Conservation (phyloP, 2,329 filamentous ascomycete species). For the Ophiostoma fasciatum region DNA sequence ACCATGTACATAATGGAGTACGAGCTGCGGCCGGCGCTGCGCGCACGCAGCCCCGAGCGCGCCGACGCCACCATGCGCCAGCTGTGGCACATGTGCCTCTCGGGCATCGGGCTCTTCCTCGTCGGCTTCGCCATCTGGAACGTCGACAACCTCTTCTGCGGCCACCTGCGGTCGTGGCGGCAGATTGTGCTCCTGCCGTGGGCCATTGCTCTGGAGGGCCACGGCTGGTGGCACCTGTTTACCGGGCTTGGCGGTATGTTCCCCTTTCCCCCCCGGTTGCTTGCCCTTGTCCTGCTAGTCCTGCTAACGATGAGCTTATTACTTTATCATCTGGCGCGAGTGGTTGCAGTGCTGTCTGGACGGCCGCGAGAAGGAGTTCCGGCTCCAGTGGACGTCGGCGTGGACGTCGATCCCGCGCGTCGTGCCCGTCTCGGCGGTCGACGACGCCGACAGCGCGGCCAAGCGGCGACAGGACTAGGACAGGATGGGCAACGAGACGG, state of each 20-base stretch:
- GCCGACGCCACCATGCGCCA: constrained; percentile 33
- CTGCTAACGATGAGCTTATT: constrained; percentile 46
- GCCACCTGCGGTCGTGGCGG: constrained; percentile 48
- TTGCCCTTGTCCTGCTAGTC: neutral
- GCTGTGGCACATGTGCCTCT: constrained; percentile 64
- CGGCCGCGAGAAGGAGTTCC: constrained; percentile 54
- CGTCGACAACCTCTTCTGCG: constrained; percentile 59
- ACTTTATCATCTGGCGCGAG: constrained; percentile 71
- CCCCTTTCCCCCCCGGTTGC: neutral
- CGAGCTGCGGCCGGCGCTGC: constrained; percentile 29
- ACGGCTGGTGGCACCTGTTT: constrained; percentile 58
- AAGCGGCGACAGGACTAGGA: constrained; percentile 14
- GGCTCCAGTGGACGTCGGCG: constrained; percentile 51
- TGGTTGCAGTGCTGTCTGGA: constrained; percentile 69
- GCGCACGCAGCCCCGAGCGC: constrained; percentile 31
- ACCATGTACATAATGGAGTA: constrained; percentile 61
- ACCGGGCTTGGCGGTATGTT: constrained; percentile 57
- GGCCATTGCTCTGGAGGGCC: constrained; percentile 53
- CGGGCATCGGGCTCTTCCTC: constrained; percentile 55
- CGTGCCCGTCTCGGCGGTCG: constrained; percentile 17
- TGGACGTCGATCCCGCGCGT: constrained; percentile 38
- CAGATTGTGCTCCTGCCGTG: constrained; percentile 59
- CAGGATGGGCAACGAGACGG: neutral
- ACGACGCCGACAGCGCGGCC: neutral
- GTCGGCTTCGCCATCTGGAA: constrained; percentile 66